Base-by-base conservation (phyloP, 2,329 filamentous ascomycete species). In the Hymenoscyphus scutula region DNA sequence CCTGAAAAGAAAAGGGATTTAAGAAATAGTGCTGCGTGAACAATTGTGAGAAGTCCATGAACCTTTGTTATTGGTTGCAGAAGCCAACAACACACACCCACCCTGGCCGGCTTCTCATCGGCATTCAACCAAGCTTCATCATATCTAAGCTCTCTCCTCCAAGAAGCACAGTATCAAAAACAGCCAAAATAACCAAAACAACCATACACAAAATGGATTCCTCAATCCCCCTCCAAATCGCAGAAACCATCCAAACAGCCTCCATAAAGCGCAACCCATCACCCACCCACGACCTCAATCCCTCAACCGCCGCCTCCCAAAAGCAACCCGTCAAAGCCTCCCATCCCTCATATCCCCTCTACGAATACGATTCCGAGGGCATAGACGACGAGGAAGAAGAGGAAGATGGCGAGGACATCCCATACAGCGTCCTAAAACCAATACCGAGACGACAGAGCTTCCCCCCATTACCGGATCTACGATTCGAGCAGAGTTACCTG, bases 401-500 rank as follows among this genome's bases (percentile, higher is more conserved):
- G 27, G 77, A 80, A 1, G 82, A 83, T 30, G 85, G 88, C 58
- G 87, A 89, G 63, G 89, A 91, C 61, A 86, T 91, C 25, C 89
- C 89, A 13, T 81, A 88, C 65, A 89, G 85, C 67, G 82, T 89
- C 5, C 76, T 92, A 58, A 80, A 81, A 53, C 82, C 80, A 2
- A 69, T 78, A 7, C 79, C 79, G n/a, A 81, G 86, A 55, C 76
- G 80, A 61, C 78, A 78, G 58, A 80, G 79, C 56, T 78, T 88
- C 60, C 84, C 83, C 32, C 84, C 86, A 8, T 84, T 97, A 73
- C 92, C 93, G 3, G 95, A 99, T 78, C 80, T 99, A 68, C 86
- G 95, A 53, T 98, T 98, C 78, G 95, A 99, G 79, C 95, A 99
- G 83, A 97, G 93, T 81, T 99, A 99, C 76, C 84, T 99, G 61